Base-by-base conservation (phyloP, 2,329 filamentous ascomycete genomes). In the Aspergillus viridinutans region DNA sequence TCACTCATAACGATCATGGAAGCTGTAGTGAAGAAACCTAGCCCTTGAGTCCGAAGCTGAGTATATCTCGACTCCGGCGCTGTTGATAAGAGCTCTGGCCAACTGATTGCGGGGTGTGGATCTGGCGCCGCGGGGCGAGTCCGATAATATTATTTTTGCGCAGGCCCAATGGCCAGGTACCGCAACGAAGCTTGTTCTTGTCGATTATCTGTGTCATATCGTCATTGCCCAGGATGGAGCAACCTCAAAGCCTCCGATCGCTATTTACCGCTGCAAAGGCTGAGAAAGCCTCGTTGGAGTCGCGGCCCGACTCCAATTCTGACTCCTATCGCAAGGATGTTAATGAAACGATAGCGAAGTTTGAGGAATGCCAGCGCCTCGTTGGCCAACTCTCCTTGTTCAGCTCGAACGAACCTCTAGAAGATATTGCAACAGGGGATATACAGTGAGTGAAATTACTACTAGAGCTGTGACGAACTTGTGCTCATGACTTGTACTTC, bases 391-490 rank as follows among this genome's bases (percentile, higher is more conserved):
- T 94, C 26, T 88, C 90, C 0, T 80, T 99, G 53, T 97, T 97
- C 82, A 96, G 91, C 64, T 81, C 86, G 38, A 99, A 99, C 74
- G 94, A 99, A 74, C 83, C 84, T 0, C 75, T 93, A 42, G 94
- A 99, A 60, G 94, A 99, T 76, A 78, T 97, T 32, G 80, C 90
- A 14, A 95, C 93, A 1, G 81, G 83, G n/a, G 88, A 96, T 68
- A 77, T 99, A 32, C 90, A 91, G 76, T 96, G 78, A 58, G 74
- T 64, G 49, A 21, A 12, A 23, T 28, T 3, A 17, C 10, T 7
- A 5, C 3, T 25, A 20, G 4, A 26, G 21, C 20, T 47, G 21
- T 3, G 23, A 47, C 12, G 25, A 9, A 8, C 5, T 26, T 25
- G 20, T 21, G 23, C 48, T 35, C 56, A 42, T 72, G 59, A 73